Evolutionary conservation across 768 basidiomycete genomes (phyloP).

Genomic region (Pleurotus tuber-regium): DNA sequence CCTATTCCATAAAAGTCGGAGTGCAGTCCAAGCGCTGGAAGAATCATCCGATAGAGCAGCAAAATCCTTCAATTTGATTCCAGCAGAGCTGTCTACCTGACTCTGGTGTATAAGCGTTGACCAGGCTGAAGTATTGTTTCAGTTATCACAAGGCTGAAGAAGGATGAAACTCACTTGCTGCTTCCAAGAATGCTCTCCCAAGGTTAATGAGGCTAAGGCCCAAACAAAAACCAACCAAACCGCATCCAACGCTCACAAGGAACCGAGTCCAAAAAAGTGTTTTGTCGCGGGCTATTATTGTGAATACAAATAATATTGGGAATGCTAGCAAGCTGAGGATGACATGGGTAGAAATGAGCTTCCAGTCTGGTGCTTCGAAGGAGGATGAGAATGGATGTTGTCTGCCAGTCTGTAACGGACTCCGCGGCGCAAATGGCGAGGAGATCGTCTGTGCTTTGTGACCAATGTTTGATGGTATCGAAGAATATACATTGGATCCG

Average conservation of each 20-base stretch:
- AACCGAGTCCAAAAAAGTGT: slow-evolving; percentile 38
- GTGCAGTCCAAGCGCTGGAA: not conserved
- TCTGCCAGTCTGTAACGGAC: too few relatives aligned
- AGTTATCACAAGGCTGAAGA: not conserved
- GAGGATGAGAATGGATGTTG: slow-evolving; percentile 1
- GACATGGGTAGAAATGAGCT: not conserved
- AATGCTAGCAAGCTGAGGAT: slow-evolving; percentile 1
- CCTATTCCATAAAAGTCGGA: slow-evolving; percentile 1
- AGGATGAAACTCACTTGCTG: slow-evolving; percentile 30
- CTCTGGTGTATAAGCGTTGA: slow-evolving; percentile 44
- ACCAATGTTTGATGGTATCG: too few relatives aligned
- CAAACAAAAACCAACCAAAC: slow-evolving; percentile 29
- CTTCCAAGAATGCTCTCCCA: slow-evolving; percentile 30
- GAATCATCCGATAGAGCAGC: slow-evolving; percentile 26
- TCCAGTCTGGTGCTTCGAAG: slow-evolving; percentile 5
- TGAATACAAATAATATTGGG: not conserved
- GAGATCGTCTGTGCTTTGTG: too few relatives aligned
- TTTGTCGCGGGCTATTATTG: slow-evolving; percentile 11
- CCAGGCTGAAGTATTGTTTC: slow-evolving; percentile 29
- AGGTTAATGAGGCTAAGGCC: slow-evolving; percentile 28
- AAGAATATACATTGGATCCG: too few relatives aligned
- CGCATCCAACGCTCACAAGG: slow-evolving; percentile 32
- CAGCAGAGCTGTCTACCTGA: slow-evolving; percentile 19
- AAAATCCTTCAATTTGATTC: slow-evolving; percentile 35
- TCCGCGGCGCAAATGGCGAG: too few relatives aligned